Base-by-base conservation (phyloP, 2,329 filamentous ascomycete species). In the Penicillium sp. region DNA sequence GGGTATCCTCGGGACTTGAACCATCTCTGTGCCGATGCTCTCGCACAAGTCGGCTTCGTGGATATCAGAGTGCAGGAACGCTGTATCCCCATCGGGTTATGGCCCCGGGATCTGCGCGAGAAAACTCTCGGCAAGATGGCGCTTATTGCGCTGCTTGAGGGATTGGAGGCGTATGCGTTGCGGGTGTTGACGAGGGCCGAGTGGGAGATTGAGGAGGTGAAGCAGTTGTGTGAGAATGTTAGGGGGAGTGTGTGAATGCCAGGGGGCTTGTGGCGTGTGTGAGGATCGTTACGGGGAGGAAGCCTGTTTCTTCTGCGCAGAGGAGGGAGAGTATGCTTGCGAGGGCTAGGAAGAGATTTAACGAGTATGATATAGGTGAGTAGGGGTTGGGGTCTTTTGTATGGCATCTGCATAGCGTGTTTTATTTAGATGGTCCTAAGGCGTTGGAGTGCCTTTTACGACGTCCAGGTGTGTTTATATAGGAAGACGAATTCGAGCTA, bases 1-100 rank as follows among this genome's bases (percentile, higher is more conserved):
- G 71, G 72, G 0, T 66, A 65, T 8, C 70, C 70, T 1, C 63
- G 74, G 4, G 69, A 69, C 10, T 60, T 70, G 2, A 65, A 61
- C 44, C 75, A 77, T 59, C 65, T 77, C 50, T 61, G 65, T 9
- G 63, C 64, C 3, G 52, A 62, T 0, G 62, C 67, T 11, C 63
- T 77, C 4, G 61, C 63, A 32, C 65, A 66, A 23, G 72, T 69
- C 0, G 74, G 74, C 1, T 74, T 77, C 50, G 67, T 63, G 13
- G 67, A 75, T 28, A 62, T 74, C 4, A 59, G 61, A 18, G 66
- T 67, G 1, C 66, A 66, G 2, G 68, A 71, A 38, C 58, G 66
- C 34, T 63, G 60, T 3, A 55, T 71, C 6, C 69, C 69, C 5
- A 56, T 72, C 13, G 68, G 69, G 1, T 55, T 64, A 6, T 70